Base-by-base conservation (phyloP, 2,329 filamentous ascomycete genomes). In the Claviceps citrina region DNA sequence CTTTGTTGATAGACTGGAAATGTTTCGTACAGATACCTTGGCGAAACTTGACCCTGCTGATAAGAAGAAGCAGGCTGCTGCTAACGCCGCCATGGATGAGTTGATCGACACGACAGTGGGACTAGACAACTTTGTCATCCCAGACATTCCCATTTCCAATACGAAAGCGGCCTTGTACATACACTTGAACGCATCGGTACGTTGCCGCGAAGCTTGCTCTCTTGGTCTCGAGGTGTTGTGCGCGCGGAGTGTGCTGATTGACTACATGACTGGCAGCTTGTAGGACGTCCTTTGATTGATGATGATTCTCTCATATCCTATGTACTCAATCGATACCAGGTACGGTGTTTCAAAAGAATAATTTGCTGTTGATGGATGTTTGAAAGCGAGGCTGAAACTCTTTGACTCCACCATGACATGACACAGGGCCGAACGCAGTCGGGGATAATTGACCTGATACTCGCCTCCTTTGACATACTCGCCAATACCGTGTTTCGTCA, bases 381-480 rank as follows among this genome's bases (percentile, higher is more conserved):
- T 10, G n/a, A 19, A 13, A 15, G 4, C 30, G 42, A 26, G 37
- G 44, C 40, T 50, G 40, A 50, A 19, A 9, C 12, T 12, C 5
- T 39, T 22, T 1, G 28, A 7, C 7, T 25, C 15, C 6, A 16
- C n/a, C 20, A 5, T 27, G 7, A 13, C 31, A n/a, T n/a, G n/a
- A n/a, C 8, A 4, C 40, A 86, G 72, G 81, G 81, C 30, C 82
- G 94, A 51, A 70, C 82, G 31, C 81, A 89, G 57, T 71, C 74
- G 10, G 77, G 85, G 33, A 76, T 83, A 0, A 76, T 85, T 40
- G 86, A 95, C 51, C 67, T 96, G 2, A 81, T 96, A 31, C 72
- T 89, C 8, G 84, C 86, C 1, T 79, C 86, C 0, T 96, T 98
- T 52, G 87, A 96, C 51, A 72, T 93, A 5, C 67, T 98, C 13